A percentile compares a stretch with the other conserved stretches of the same genome.
phyloP scores from a whole-genome alignment of 177 flowering plant species.

The Vitis hybrid region DNA sequence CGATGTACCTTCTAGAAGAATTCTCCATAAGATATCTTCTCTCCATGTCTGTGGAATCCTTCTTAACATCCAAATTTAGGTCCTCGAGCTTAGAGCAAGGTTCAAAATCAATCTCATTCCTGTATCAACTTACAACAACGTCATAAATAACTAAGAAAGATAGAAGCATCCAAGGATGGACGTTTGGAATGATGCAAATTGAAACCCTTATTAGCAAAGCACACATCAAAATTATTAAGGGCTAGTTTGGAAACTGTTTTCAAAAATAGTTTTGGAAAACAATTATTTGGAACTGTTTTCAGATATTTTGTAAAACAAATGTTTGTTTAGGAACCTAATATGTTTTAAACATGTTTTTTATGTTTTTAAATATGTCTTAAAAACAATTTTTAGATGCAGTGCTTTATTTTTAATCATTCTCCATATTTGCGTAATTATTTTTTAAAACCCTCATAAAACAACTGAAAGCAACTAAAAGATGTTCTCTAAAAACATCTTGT shows the following conservation, averaged over 20 bases:
- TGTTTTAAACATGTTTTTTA: too few relatives aligned
- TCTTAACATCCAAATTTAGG: constrained; percentile 79
- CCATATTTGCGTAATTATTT: too few relatives aligned
- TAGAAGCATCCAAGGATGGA: constrained; percentile 5
- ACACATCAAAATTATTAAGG: not conserved
- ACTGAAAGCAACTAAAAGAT: not conserved
- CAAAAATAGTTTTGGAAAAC: too few relatives aligned
- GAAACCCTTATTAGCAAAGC: not conserved
- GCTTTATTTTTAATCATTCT: too few relatives aligned
- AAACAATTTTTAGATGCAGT: too few relatives aligned
- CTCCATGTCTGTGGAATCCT: constrained; percentile 38
- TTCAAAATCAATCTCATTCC: constrained; percentile 63
- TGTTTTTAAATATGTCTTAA: too few relatives aligned
- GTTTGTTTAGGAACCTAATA: too few relatives aligned
- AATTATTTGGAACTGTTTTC: too few relatives aligned
- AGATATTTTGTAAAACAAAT: too few relatives aligned
- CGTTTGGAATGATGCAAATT: constrained; percentile 1
- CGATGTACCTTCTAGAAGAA: constrained; percentile 41
- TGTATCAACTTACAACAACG: constrained; percentile 33
- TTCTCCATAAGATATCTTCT: constrained; percentile 33
- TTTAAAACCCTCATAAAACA: not conserved
- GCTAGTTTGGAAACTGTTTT: too few relatives aligned
- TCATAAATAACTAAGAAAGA: constrained; percentile 12
- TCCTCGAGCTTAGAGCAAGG: constrained; percentile 91
- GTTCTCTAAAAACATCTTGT: too few relatives aligned